Conservation (phyloP, 805 yeast species). For the Cyberlindnera misumaiensis region DNA sequence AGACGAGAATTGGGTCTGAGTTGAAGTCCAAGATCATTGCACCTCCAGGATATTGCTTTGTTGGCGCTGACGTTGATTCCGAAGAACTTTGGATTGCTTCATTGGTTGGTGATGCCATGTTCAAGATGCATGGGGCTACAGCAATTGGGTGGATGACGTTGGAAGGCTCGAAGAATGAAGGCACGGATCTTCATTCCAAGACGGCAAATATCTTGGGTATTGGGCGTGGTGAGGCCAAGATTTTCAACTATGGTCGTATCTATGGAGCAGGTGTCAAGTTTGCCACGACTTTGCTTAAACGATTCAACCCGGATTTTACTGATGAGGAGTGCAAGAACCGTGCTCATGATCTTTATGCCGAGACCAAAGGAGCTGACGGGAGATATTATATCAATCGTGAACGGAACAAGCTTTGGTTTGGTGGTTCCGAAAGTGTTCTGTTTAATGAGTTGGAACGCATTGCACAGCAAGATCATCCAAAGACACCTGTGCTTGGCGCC, state of each 20-base stretch:
- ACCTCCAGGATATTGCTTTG: conserved; percentile 83
- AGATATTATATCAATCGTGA: conserved; percentile 20
- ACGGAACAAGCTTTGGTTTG: conserved; percentile 52
- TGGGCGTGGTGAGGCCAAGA: conserved; percentile 84
- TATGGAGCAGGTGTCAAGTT: conserved; percentile 96
- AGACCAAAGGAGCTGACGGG: conserved; percentile 70
- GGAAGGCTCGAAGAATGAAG: conserved; percentile 87
- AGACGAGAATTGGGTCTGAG: conserved; percentile 84
- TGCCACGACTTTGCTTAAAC: conserved; percentile 77
- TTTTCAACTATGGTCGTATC: conserved; percentile 93
- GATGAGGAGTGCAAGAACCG: conserved; percentile 59
- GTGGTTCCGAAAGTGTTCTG: conserved; percentile 91
- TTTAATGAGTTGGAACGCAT: conserved; percentile 84
- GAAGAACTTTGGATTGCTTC: conserved; percentile 99
- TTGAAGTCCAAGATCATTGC: conserved; percentile 80
- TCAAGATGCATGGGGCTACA: conserved; percentile 88
- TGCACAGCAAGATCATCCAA: conserved; percentile 74
- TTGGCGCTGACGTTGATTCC: conserved; percentile 98
- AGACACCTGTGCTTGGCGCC: conserved; percentile 90
- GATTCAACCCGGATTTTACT: conserved; percentile 65
- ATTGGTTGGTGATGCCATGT: conserved; percentile 84
- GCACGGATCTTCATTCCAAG: conserved; percentile 92
- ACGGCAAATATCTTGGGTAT: conserved; percentile 89
- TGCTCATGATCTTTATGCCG: conserved; percentile 63
- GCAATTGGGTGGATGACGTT: conserved; percentile 99